Evolutionary conservation across 306 rosid species (phyloP).

Genomic region (Myrica gale): DNA sequence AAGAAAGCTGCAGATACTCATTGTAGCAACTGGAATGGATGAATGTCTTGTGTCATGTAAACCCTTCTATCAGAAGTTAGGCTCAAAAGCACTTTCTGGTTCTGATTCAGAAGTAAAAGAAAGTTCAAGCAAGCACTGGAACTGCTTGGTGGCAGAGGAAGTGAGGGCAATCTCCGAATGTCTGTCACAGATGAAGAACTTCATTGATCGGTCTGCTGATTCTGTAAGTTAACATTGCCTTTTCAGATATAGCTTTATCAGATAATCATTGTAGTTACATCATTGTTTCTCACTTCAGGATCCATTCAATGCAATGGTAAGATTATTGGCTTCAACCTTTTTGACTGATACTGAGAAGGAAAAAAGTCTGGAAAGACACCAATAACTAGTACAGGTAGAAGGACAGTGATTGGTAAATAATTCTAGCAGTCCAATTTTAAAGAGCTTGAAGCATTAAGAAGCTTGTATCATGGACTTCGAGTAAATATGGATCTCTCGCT

Average conservation of each 20-base stretch:
- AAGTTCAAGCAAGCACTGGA: constrained; percentile 57
- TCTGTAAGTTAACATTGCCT: constrained; percentile 52
- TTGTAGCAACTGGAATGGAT: constrained; percentile 68
- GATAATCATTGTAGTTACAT: constrained; percentile 17
- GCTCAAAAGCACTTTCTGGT: constrained; percentile 40
- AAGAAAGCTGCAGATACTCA: constrained; percentile 79
- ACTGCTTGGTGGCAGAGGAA: constrained; percentile 71
- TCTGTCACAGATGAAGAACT: constrained; percentile 73
- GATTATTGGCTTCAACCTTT: background rate
- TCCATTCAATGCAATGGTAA: background rate
- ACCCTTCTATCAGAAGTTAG: constrained; percentile 44
- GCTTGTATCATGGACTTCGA: background rate
- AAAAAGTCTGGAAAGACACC: no score
- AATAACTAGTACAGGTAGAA: background rate
- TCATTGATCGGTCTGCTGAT: constrained; percentile 50
- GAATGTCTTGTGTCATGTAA: constrained; percentile 53
- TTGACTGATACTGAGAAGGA: background rate
- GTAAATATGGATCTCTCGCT: background rate
- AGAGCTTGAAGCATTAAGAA: background rate
- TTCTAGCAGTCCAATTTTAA: background rate
- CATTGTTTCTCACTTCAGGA: background rate
- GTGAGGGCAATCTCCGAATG: constrained; percentile 85
- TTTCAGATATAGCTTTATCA: constrained; percentile 22
- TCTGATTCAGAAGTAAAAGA: constrained; percentile 59
- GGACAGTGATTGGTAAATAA: background rate